Conservation (phyloP, 345 rosid species). For the Melastoma malabathricum region DNA sequence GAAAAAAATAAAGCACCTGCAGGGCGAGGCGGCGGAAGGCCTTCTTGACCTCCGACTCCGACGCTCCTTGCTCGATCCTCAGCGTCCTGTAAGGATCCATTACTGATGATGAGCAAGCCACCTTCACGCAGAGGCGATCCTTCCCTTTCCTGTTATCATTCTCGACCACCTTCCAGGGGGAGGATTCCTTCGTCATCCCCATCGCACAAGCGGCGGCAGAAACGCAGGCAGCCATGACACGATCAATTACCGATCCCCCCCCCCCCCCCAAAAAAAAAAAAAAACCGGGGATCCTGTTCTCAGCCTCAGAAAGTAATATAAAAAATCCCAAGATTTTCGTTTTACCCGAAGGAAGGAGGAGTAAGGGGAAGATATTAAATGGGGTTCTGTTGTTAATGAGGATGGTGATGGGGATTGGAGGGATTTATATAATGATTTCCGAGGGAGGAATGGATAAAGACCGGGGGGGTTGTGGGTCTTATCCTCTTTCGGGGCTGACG, state of each 20-base stretch:
- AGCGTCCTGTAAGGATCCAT: slow-evolving; percentile 64
- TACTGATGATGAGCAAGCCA: slow-evolving; percentile 26
- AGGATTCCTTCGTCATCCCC: background rate
- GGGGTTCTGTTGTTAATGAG: too few species aligned
- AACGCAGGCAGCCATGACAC: too few species aligned
- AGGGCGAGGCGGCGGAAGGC: slow-evolving; percentile 79
- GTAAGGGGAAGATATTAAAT: too few species aligned
- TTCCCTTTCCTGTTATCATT: background rate
- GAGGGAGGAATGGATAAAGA: too few species aligned
- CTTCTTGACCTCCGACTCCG: slow-evolving; percentile 75
- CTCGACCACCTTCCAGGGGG: background rate
- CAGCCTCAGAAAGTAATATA: too few species aligned
- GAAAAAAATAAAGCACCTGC: slow-evolving; percentile 38
- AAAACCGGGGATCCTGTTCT: too few species aligned
- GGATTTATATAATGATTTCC: too few species aligned
- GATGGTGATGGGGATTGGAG: too few species aligned
- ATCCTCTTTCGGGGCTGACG: too few species aligned
- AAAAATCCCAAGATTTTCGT: too few species aligned
- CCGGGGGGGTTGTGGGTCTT: too few species aligned
- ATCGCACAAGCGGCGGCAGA: background rate
- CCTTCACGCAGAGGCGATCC: slow-evolving; percentile 14
- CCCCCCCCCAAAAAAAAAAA: background rate
- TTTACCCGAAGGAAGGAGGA: too few species aligned
- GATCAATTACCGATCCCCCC: background rate
- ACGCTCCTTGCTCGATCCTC: slow-evolving; percentile 57